These are phyloP conservation scores for Symbiodinium pilosum DNA, from an alignment of 73 alveolate genomes.

Conservation along the genomic window DNA sequence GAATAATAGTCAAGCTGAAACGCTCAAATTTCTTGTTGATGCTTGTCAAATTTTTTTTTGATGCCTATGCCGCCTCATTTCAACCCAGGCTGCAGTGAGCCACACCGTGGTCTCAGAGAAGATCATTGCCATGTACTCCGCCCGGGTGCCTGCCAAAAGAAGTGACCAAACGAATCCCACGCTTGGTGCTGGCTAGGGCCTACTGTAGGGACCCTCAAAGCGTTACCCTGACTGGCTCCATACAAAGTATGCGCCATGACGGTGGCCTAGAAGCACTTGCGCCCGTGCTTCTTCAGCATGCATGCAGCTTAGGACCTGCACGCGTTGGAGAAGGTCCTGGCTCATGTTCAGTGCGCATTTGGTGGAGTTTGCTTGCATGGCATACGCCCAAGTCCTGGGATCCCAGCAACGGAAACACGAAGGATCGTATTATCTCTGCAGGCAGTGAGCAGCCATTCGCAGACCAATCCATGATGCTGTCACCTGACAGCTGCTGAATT, in stretches of 20 bases:
- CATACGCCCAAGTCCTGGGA: conserved; percentile 47
- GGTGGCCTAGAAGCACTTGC: conserved; percentile 32
- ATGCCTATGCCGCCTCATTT: too few species aligned
- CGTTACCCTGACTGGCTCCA: background rate
- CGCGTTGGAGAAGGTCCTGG: conserved; percentile 70
- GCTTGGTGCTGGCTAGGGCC: too few species aligned
- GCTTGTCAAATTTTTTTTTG: too few species aligned
- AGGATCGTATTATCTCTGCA: conserved; percentile 63
- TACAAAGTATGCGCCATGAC: background rate
- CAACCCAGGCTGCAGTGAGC: conserved; percentile 37
- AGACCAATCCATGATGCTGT: conserved; percentile 44
- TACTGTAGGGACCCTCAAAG: too few species aligned
- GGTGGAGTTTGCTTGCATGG: background rate
- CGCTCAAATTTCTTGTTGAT: too few species aligned
- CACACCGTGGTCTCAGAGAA: conserved; percentile 78
- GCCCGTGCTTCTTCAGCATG: conserved; percentile 69
- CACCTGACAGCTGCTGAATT: background rate
- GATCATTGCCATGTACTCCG: conserved; percentile 80
- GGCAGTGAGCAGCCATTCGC: conserved; percentile 2
- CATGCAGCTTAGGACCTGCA: conserved; percentile 23
- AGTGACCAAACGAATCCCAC: too few species aligned
- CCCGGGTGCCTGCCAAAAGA: conserved; percentile 24
- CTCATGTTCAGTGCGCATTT: background rate
- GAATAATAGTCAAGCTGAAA: too few species aligned
- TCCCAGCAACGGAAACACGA: conserved; percentile 39